phyloP scores from a whole-genome alignment of 2,329 filamentous ascomycete species.

The Fusarium agapanthi region DNA sequence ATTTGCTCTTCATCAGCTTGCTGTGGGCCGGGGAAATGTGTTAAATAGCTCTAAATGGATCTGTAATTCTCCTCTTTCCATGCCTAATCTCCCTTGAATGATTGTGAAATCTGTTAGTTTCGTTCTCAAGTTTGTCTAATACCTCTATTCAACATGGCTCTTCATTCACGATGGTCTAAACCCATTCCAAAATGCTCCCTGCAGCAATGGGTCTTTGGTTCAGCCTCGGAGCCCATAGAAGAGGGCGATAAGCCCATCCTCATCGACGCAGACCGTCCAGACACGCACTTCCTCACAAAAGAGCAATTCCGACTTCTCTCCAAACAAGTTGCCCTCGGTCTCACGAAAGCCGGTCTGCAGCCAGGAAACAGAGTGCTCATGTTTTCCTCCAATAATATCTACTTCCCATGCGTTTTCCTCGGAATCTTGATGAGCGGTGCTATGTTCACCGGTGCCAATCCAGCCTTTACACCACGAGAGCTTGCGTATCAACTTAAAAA shows the following conservation, averaged over 20 bases:
- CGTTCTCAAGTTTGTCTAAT: not conserved
- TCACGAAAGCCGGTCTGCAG: slow-evolving; percentile 69
- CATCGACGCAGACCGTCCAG: slow-evolving; percentile 72
- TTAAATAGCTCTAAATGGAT: slow-evolving; percentile 10
- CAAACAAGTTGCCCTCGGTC: slow-evolving; percentile 75
- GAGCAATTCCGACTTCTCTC: slow-evolving; percentile 72
- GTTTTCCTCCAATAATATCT: slow-evolving; percentile 79
- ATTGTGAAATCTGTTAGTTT: not conserved
- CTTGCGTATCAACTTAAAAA: slow-evolving; percentile 79
- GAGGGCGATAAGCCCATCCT: slow-evolving; percentile 54
- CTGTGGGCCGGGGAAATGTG: not conserved
- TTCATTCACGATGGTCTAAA: slow-evolving; percentile 56
- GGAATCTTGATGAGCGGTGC: slow-evolving; percentile 80
- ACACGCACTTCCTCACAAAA: slow-evolving; percentile 71
- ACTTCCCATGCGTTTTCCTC: slow-evolving; percentile 75
- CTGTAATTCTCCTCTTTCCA: not conserved
- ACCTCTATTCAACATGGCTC: slow-evolving; percentile 48
- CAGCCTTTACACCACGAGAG: slow-evolving; percentile 72
- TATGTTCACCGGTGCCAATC: slow-evolving; percentile 80
- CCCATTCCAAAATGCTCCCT: slow-evolving; percentile 60
- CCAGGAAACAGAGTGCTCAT: slow-evolving; percentile 75
- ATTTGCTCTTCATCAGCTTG: not conserved
- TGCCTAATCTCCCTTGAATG: not conserved
- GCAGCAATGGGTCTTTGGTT: slow-evolving; percentile 64
- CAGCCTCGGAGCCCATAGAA: slow-evolving; percentile 50